A percentile compares a stretch with the other conserved stretches of the same genome.
phyloP scores from a whole-genome alignment of 768 basidiomycete species.

The Trametes coccinea region DNA sequence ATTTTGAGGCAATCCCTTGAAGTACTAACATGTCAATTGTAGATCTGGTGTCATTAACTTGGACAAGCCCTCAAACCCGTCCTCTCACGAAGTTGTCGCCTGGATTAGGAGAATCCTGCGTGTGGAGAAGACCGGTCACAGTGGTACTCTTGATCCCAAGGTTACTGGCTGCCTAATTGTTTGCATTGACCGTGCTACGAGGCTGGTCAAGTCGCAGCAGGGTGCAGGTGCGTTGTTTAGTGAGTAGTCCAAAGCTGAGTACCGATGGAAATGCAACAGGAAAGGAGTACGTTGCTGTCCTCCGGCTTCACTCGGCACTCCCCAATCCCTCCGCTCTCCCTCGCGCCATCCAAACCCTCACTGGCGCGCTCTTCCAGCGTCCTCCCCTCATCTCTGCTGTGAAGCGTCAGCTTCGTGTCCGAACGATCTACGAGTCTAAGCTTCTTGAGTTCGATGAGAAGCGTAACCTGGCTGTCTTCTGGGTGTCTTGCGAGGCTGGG shows the following conservation, averaged over 20 bases:
- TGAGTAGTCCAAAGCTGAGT: background rate
- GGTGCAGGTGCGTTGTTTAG: constrained; percentile 71
- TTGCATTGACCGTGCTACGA: constrained; percentile 97
- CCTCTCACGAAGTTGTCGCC: constrained; percentile 98
- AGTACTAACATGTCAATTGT: background rate
- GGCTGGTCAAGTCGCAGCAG: constrained; percentile 97
- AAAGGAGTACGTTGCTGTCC: constrained; percentile 97
- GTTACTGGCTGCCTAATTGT: constrained; percentile 99
- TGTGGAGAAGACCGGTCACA: constrained; percentile 98
- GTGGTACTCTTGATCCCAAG: constrained; percentile 97
- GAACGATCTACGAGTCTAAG: constrained; percentile 96
- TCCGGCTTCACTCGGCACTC: constrained; percentile 85
- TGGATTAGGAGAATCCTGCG: constrained; percentile 97
- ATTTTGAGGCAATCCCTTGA: no score
- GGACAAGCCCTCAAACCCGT: constrained; percentile 99
- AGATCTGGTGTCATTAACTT: constrained; percentile 99
- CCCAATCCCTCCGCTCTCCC: constrained; percentile 83
- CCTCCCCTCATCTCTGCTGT: constrained; percentile 99
- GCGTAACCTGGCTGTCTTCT: constrained; percentile 94
- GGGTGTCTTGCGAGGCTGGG: constrained; percentile 98
- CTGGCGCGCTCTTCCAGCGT: constrained; percentile 97
- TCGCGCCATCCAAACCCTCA: constrained; percentile 93
- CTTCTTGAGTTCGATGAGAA: constrained; percentile 97
- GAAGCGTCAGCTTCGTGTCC: constrained; percentile 94
- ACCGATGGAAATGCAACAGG: constrained; percentile 43